Evolutionary conservation across 306 rosid species (phyloP).

Genomic region (Hippophae rhamnoides): DNA sequence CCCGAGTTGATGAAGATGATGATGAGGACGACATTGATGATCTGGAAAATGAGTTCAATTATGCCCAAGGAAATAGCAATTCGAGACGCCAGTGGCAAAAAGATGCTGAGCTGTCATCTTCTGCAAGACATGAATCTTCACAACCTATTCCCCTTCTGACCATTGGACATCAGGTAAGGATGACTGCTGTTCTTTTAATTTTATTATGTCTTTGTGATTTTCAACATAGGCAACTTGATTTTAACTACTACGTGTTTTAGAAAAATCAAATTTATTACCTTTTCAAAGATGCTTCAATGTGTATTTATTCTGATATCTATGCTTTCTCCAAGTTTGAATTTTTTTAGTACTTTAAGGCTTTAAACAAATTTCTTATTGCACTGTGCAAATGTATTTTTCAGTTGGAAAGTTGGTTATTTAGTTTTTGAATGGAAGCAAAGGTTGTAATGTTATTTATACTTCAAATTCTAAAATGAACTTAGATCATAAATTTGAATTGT

Average conservation of each 20-base stretch:
- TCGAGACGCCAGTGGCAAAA: constrained; percentile 72
- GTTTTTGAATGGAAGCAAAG: too few relatives aligned
- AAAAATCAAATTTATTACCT: too few relatives aligned
- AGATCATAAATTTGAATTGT: neutral
- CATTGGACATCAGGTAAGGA: constrained; percentile 66
- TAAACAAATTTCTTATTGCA: too few relatives aligned
- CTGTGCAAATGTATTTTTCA: too few relatives aligned
- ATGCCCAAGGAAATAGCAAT: constrained; percentile 43
- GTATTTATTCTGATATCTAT: too few relatives aligned
- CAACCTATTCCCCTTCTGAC: constrained; percentile 88
- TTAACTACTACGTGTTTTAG: too few relatives aligned
- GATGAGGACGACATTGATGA: constrained; percentile 89
- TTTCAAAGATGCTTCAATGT: too few relatives aligned
- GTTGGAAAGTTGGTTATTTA: too few relatives aligned
- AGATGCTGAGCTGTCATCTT: constrained; percentile 69
- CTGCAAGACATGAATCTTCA: constrained; percentile 78
- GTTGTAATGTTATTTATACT: too few relatives aligned
- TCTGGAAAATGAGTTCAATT: constrained; percentile 78
- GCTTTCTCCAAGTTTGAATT: too few relatives aligned
- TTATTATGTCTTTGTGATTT: neutral
- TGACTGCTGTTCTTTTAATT: neutral
- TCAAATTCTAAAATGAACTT: too few relatives aligned
- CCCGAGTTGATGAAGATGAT: constrained; percentile 91
- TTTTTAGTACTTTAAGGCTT: too few relatives aligned
- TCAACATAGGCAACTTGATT: neutral